A percentile compares a stretch with the other conserved stretches of the same genome.
Conservation (phyloP, 2,329 filamentous ascomycete genomes). For the Fusarium globosum region DNA sequence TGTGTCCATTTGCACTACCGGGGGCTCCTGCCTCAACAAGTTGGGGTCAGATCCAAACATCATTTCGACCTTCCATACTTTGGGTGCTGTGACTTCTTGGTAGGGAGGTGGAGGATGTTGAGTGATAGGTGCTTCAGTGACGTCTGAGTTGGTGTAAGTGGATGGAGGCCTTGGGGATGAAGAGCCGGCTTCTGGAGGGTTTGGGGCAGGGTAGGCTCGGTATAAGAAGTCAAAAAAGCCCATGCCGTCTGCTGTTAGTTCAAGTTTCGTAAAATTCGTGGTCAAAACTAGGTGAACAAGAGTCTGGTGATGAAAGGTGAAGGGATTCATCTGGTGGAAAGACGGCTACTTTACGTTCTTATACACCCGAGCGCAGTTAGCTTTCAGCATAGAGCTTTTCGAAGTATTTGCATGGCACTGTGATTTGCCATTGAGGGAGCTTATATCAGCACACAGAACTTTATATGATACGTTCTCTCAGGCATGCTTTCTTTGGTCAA, state of each 20-base stretch:
- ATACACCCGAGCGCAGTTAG: fast-evolving
- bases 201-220: too few species aligned
- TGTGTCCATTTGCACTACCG: too few species aligned
- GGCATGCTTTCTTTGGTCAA: not conserved
- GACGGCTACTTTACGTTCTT: not conserved
- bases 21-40: too few species aligned
- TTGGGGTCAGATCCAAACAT: not conserved
- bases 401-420: fast-evolving
- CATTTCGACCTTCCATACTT: too few species aligned
- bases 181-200: too few species aligned
- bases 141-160: too few species aligned
- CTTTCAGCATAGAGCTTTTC: fast-evolving
- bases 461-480: fast-evolving
- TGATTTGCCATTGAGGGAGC: fast-evolving
- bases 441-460: not conserved
- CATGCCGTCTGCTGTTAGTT: fast-evolving
- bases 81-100: too few species aligned
- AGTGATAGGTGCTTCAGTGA: too few species aligned
- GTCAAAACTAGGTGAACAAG: fast-evolving
- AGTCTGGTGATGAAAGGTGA: fast-evolving
- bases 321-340: fast-evolving
- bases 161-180: too few species aligned
- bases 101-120: too few species aligned
- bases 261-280: not conserved
- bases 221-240: too few species aligned